A percentile compares a stretch with the other conserved stretches of the same genome.
These are phyloP conservation scores for Diospyros lotus DNA, from an alignment of 148 eudicot species.

Conservation along the genomic window DNA sequence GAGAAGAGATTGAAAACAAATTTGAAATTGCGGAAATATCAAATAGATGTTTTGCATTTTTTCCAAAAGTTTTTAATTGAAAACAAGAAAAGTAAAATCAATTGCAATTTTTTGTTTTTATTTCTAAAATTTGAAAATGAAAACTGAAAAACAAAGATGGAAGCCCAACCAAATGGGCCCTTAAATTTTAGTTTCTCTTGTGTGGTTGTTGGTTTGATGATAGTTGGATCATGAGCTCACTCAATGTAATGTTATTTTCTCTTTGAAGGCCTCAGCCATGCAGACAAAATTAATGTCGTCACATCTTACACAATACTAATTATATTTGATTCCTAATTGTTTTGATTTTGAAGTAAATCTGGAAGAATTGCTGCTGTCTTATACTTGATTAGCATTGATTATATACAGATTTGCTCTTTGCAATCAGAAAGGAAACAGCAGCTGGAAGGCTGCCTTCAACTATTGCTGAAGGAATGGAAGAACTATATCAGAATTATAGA, in stretches of 20 bases:
- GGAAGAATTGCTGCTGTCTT: conserved; percentile 14
- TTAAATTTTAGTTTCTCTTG: too few species aligned
- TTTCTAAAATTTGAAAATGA: too few species aligned
- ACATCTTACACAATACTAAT: neutral
- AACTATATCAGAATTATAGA: conserved; percentile 65
- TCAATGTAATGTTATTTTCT: neutral
- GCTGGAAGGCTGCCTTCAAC: conserved; percentile 61
- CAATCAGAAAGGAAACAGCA: conserved; percentile 56
- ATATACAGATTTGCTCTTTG: conserved; percentile 62
- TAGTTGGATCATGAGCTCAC: neutral
- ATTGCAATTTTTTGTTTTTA: too few species aligned
- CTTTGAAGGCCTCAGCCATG: conserved; percentile 1
- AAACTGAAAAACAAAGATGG: too few species aligned
- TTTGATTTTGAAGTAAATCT: neutral
- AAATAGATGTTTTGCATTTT: too few species aligned
- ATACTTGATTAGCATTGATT: conserved; percentile 8
- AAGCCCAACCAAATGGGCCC: too few species aligned
- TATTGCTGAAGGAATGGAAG: conserved; percentile 82
- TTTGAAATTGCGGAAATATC: too few species aligned
- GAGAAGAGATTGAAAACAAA: too few species aligned
- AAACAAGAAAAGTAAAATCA: too few species aligned
- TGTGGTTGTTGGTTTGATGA: too few species aligned
- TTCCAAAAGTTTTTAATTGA: too few species aligned
- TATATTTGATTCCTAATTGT: neutral
- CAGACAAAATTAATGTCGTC: neutral